phyloP scores from a whole-genome alignment of 768 basidiomycete species.

The Xerocomellus dryophilus region DNA sequence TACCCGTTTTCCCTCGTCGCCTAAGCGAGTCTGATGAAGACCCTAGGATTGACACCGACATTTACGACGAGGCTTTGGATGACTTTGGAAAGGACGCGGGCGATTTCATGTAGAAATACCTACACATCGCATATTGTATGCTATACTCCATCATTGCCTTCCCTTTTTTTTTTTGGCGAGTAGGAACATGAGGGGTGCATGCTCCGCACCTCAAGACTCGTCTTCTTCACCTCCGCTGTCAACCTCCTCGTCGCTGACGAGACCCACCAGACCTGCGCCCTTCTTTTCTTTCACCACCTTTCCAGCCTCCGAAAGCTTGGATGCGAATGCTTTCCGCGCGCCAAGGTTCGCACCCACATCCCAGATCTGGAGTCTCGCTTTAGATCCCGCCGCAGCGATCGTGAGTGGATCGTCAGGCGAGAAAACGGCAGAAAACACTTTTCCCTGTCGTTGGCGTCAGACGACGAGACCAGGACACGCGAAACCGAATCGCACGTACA shows the following conservation, averaged over 20 bases:
- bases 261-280: conserved; percentile 65
- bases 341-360: conserved; percentile 84
- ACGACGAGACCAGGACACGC: not conserved
- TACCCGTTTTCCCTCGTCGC: conserved; percentile 4
- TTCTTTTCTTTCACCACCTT: conserved; percentile 62
- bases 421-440: conserved; percentile 88
- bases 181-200: not conserved
- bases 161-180: conserved; percentile 1
- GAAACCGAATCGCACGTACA: conserved; percentile 45
- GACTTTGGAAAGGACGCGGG: conserved; percentile 73
- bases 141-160: conserved; percentile 13
- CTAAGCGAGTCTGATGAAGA: conserved; percentile 11
- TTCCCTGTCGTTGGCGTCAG: conserved; percentile 58
- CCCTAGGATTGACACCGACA: conserved; percentile 67
- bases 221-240: conserved; percentile 45
- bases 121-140: conserved; percentile 11
- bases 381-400: conserved; percentile 90
- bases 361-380: conserved; percentile 94
- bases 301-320: conserved; percentile 74
- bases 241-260: conserved; percentile 64
- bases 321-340: conserved; percentile 77
- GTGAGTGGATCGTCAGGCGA: conserved; percentile 95
- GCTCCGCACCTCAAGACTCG: conserved; percentile 9
- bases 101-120: conserved; percentile 83
- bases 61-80: conserved; percentile 88